These are phyloP conservation scores for Salix dunnii DNA, from an alignment of 345 rosid species.

Conservation along the genomic window DNA sequence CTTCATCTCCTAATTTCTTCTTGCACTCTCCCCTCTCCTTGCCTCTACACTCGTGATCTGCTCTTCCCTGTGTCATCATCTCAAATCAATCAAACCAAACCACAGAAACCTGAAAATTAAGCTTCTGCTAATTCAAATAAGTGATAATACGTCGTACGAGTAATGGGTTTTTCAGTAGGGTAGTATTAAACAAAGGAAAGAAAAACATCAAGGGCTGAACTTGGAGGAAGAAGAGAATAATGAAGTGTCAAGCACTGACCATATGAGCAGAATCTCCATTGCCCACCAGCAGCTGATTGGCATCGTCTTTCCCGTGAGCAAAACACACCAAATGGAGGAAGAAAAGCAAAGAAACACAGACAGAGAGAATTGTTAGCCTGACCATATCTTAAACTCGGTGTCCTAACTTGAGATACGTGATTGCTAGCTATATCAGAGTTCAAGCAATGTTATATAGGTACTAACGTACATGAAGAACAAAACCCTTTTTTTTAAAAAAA, in stretches of 20 bases:
- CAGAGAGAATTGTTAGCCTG: neutral
- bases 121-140: neutral
- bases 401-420: neutral
- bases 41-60: neutral
- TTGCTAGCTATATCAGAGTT: neutral
- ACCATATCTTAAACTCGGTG: too few relatives aligned
- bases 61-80: constrained; percentile 3
- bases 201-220: neutral
- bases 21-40: constrained; percentile 18
- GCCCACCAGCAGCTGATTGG: neutral
- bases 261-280: neutral
- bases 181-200: too few relatives aligned
- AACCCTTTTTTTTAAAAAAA: neutral
- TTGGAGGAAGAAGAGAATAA: neutral
- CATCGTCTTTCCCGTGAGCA: neutral
- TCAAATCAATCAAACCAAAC: neutral
- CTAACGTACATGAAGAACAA: neutral
- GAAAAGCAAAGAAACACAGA: neutral
- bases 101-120: neutral
- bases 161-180: neutral
- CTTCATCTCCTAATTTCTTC: constrained; percentile 10
- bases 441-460: neutral
- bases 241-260: neutral
- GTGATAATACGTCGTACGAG: neutral
- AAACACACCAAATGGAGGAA: neutral